phyloP scores from a whole-genome alignment of 495 filamentous ascomycete species.

The Xylaria sp. region DNA sequence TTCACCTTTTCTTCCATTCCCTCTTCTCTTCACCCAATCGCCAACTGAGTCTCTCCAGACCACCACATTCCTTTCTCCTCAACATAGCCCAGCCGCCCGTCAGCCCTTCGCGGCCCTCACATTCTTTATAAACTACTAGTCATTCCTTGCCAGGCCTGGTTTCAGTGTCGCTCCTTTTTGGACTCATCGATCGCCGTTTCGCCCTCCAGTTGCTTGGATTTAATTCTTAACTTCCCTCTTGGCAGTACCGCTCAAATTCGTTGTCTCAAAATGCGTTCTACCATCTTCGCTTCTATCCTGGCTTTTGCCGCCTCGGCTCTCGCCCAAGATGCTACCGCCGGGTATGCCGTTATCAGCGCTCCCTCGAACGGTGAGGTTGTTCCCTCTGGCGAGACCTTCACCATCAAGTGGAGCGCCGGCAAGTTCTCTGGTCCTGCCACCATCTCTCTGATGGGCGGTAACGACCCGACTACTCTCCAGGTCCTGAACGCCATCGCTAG shows the following conservation, averaged over 20 bases:
- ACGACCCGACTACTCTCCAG: constrained; percentile 35
- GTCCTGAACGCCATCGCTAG: constrained; percentile 44
- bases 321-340: constrained; percentile 46
- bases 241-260: constrained; percentile 13
- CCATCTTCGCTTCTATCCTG: constrained; percentile 49
- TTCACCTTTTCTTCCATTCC: constrained; percentile 9
- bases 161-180: constrained; percentile 30
- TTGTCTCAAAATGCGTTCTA: constrained; percentile 52
- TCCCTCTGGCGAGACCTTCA: constrained; percentile 48
- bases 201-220: not conserved
- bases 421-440: constrained; percentile 36
- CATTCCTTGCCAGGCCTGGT: constrained; percentile 33
- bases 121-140: constrained; percentile 35
- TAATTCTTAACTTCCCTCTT: constrained; percentile 28
- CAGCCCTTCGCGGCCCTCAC: constrained; percentile 36
- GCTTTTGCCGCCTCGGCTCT: constrained; percentile 50
- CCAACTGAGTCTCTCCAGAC: constrained; percentile 20
- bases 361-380: constrained; percentile 45
- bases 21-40: constrained; percentile 8
- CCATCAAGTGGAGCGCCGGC: constrained; percentile 39
- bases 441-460: constrained; percentile 53
- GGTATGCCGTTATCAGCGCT: constrained; percentile 49
- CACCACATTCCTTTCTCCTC: constrained; percentile 21
- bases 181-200: constrained; percentile 9
- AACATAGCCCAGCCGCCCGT: constrained; percentile 32